Evolutionary conservation across 768 basidiomycete genomes (phyloP).

Genomic region (Trametes cinnabarina): DNA sequence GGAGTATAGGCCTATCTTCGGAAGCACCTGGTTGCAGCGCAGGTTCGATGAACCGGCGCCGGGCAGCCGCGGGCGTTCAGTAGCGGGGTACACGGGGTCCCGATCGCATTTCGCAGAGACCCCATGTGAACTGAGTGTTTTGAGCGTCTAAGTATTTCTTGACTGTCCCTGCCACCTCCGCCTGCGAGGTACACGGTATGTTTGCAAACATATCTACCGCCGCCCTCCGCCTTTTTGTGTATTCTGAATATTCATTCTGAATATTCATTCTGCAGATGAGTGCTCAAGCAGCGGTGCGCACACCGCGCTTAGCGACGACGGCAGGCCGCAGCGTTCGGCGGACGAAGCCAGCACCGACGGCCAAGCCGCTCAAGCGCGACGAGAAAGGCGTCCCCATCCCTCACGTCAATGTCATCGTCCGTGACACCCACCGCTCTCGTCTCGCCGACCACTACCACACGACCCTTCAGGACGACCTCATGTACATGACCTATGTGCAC

Average conservation of each 20-base stretch:
- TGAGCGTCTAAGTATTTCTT: conserved; percentile 1
- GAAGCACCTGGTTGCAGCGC: too few relatives aligned
- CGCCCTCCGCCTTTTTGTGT: too few relatives aligned
- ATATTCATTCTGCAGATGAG: too few relatives aligned
- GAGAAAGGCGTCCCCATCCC: conserved; percentile 67
- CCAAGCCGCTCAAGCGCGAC: conserved; percentile 44
- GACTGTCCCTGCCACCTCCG: conserved; percentile 5
- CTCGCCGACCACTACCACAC: conserved; percentile 81
- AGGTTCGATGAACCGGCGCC: too few relatives aligned
- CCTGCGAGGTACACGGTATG: background rate
- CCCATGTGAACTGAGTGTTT: background rate
- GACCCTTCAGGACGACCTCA: conserved; percentile 80
- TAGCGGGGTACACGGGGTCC: too few relatives aligned
- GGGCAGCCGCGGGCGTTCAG: too few relatives aligned
- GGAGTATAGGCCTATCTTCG: too few relatives aligned
- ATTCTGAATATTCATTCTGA: too few relatives aligned
- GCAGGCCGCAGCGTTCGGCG: conserved; percentile 21
- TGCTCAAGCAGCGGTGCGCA: conserved; percentile 14
- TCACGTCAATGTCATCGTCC: conserved; percentile 61
- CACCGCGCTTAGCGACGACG: conserved; percentile 13
- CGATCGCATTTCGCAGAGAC: background rate
- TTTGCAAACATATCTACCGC: background rate
- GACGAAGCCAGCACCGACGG: conserved; percentile 19
- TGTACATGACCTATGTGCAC: conserved; percentile 95
- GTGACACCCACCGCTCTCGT: conserved; percentile 70